Evolutionary conservation across 2,329 filamentous ascomycete genomes (phyloP).

Genomic region (Pyricularia grisea): DNA sequence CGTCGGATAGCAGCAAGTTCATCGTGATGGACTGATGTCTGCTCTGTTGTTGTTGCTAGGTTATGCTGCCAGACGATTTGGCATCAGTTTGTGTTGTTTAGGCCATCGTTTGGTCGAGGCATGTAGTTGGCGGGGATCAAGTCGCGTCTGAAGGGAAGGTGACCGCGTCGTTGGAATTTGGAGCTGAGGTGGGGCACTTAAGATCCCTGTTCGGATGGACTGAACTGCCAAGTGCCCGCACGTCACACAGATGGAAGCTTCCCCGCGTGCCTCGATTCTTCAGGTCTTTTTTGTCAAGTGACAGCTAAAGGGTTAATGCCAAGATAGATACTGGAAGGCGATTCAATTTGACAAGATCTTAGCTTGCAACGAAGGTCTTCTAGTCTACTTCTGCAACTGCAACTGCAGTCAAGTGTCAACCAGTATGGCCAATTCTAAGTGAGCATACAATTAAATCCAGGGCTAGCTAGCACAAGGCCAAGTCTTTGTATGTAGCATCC

Average conservation of each 20-base stretch:
- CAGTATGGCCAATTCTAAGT: conserved; percentile 19
- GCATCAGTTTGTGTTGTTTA: neutral
- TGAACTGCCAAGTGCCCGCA: neutral
- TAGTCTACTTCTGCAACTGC: neutral
- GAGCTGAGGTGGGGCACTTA: neutral
- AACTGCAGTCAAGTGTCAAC: neutral
- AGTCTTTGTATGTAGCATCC: neutral
- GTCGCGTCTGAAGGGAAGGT: neutral
- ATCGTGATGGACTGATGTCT: conserved; percentile 22
- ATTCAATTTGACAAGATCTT: neutral
- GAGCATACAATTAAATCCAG: conserved; percentile 3
- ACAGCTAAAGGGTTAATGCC: neutral
- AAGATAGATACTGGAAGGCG: neutral
- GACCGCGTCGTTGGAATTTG: neutral
- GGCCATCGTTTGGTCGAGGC: neutral
- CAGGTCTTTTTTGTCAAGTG: neutral
- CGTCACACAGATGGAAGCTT: neutral
- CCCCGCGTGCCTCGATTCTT: neutral
- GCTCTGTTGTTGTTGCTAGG: neutral
- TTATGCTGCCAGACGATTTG: neutral
- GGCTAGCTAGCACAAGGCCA: neutral
- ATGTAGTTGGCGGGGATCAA: neutral
- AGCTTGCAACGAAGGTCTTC: neutral
- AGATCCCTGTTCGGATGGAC: neutral
- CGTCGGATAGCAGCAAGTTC: conserved; percentile 53